Conservation (phyloP, 805 yeast species). For the Monosporozyma servazzii region DNA sequence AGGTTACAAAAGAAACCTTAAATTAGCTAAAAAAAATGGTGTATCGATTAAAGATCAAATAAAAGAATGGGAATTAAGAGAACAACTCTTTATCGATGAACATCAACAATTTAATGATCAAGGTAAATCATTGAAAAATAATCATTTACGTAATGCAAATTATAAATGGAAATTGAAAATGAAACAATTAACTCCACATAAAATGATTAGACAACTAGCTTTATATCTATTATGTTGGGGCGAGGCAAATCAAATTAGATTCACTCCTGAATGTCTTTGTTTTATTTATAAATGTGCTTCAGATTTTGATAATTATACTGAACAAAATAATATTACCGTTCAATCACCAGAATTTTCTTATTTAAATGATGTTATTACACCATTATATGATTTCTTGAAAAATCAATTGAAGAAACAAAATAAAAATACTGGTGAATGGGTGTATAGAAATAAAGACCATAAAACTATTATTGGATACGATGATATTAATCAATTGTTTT, state of each 20-base stretch:
- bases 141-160: constrained; percentile 66
- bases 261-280: constrained; percentile 83
- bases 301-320: constrained; percentile 51
- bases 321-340: constrained; percentile 2
- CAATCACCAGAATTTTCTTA: constrained; percentile 40
- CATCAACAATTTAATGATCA: constrained; percentile 50
- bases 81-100: constrained; percentile 37
- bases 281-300: constrained; percentile 79
- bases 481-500: constrained; percentile 80
- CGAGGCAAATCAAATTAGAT: constrained; percentile 77
- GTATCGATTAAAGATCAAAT: constrained; percentile 28
- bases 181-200: constrained; percentile 43
- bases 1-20: constrained; percentile 35
- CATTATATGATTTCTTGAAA: constrained; percentile 57
- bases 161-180: constrained; percentile 67
- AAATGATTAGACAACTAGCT: constrained; percentile 59
- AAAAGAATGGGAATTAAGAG: constrained; percentile 37
- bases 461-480: constrained; percentile 71
- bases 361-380: constrained; percentile 64
- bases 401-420: constrained; percentile 50
- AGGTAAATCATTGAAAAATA: constrained; percentile 59
- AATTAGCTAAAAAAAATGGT: constrained; percentile 35
- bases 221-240: constrained; percentile 79
- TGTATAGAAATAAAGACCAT: constrained; percentile 65
- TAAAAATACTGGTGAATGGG: constrained; percentile 40